Evolutionary conservation across 2,329 filamentous ascomycete species (phyloP), one percentile per base, ranked within the genome.

Genomic region (Mycosphaerella arachidis): DNA sequence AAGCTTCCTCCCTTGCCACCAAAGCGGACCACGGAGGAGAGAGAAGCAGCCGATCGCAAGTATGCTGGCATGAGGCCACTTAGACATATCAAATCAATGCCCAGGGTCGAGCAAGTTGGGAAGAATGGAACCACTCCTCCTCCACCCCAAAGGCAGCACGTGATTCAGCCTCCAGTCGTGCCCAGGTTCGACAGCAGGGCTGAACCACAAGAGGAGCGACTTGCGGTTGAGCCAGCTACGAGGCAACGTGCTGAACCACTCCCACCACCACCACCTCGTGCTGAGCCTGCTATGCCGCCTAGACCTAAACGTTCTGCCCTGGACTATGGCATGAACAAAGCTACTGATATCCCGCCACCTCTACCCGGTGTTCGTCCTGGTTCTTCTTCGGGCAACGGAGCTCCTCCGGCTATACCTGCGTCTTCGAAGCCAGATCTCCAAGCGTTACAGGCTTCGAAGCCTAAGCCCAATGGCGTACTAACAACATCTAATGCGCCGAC

Each of bases 341-440:
- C 59, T 18, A 61, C 63, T 7, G 56, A 58, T 10, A 53, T 57
- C 12, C 37, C 65, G 40, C 58, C 60, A 27, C 55, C 66, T 37
- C 16, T 58, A 18, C 59, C 63, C 20, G 24, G 24, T 43, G 31
- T 51, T 16, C 59, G 63, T 51, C 57, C 63, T 12, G 59, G 55
- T 7, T 53, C 64, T 5, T 37, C 57, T 13, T 55, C 62, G n/a
- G 46, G 50, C 4, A 63, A 67, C 29, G 67, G 65, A 40, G 66
- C 66, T 10, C 78, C 78, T 27, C 79, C 84, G 2, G 83, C 84
- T 1, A 70, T 86, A 10, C 84, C 84, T 7, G 66, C 78, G 29
- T 74, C 76, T 20, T 84, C 84, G 27, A 77, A 83, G 46, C 84
- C 84, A n/a, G 81, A 86, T 72, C 75, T 86, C 3, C 78, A 81